These are phyloP conservation scores for Penicillium malachiteum DNA, from an alignment of 495 filamentous ascomycete species.

Conservation along the genomic window DNA sequence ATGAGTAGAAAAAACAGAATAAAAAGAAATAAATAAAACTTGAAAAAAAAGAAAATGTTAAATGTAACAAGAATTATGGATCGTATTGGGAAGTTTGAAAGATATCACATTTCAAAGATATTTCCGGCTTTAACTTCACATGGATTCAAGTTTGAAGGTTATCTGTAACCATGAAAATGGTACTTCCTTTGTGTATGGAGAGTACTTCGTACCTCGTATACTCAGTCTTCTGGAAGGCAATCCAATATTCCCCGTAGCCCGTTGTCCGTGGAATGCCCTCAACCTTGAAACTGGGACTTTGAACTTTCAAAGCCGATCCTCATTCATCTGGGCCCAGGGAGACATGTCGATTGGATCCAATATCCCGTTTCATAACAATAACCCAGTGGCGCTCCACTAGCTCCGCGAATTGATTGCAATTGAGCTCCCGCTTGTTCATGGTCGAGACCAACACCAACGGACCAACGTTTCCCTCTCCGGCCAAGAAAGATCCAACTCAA, in stretches of 20 bases:
- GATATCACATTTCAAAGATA: no score
- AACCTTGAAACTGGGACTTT: background rate
- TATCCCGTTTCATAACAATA: background rate
- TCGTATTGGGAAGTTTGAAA: no score
- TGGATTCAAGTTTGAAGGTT: background rate
- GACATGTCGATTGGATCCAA: conserved; percentile 1
- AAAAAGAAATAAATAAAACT: background rate
- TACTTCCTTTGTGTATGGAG: no score
- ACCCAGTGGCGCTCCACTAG: conserved; percentile 6
- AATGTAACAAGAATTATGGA: no score
- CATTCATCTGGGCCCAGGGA: conserved; percentile 1
- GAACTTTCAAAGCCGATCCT: background rate
- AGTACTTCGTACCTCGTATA: no score
- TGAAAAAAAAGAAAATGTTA: no score
- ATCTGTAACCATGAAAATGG: background rate
- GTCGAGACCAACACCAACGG: conserved; percentile 22
- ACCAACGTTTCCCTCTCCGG: conserved; percentile 3
- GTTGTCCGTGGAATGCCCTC: background rate
- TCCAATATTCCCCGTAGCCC: background rate
- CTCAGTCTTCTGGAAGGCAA: background rate
- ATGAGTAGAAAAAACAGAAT: background rate
- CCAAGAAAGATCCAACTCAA: conserved; percentile 10
- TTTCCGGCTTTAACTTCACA: no score
- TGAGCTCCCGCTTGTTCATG: conserved; percentile 7
- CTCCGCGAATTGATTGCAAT: conserved; percentile 20